A percentile compares a stretch with the other conserved stretches of the same genome.
These are phyloP conservation scores for Citrus medica DNA, from an alignment of 345 rosid species.

Conservation along the genomic window DNA sequence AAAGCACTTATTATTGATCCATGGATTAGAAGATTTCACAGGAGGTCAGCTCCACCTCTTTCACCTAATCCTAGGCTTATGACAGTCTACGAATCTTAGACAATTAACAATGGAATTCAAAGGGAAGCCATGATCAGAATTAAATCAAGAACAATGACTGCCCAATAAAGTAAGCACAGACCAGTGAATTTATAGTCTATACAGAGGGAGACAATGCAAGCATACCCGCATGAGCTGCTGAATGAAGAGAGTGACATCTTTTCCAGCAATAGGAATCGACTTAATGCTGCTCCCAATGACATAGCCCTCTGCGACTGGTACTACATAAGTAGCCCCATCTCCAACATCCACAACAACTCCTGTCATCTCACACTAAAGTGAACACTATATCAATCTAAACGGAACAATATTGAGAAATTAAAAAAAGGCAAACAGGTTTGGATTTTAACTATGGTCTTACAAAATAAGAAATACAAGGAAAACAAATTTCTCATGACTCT, in stretches of 20 bases:
- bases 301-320: conserved; percentile 99
- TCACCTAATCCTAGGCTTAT: neutral
- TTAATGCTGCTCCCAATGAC: conserved; percentile 95
- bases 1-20: neutral
- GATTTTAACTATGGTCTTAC: neutral
- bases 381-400: conserved; percentile 43
- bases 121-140: neutral
- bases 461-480: neutral
- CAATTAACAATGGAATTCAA: neutral
- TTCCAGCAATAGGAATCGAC: conserved; percentile 85
- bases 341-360: conserved; percentile 98
- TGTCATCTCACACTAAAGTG: conserved; percentile 97
- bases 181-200: neutral
- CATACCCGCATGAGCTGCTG: conserved; percentile 98
- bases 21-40: neutral
- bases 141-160: neutral
- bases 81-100: neutral
- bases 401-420: neutral
- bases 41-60: neutral
- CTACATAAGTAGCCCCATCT: conserved; percentile 92
- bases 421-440: neutral
- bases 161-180: conserved; percentile 1
- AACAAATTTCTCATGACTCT: neutral
- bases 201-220: neutral
- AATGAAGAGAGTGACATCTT: conserved; percentile 83